Evolutionary conservation across 306 rosid genomes (phyloP).

Genomic region (Acacia acuminata): DNA sequence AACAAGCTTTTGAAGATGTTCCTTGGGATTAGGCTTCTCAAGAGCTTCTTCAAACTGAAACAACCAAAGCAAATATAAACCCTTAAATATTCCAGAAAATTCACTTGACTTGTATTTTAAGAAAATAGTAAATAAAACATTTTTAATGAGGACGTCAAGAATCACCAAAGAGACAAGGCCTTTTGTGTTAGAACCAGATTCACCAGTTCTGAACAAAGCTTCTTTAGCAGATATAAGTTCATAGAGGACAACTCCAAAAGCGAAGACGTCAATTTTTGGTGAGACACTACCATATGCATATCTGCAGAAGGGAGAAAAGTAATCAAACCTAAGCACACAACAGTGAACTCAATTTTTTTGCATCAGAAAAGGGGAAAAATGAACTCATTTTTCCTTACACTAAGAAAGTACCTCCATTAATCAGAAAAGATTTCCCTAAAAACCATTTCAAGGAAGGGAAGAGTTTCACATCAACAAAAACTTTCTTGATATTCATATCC

Average conservation of each 20-base stretch:
- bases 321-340: background rate
- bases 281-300: slow-evolving; percentile 44
- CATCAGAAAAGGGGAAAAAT: too few species aligned
- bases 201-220: too few species aligned
- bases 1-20: slow-evolving; percentile 45
- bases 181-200: slow-evolving; percentile 28
- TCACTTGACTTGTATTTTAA: background rate
- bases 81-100: background rate
- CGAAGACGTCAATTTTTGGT: slow-evolving; percentile 65
- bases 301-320: slow-evolving; percentile 32
- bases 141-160: slow-evolving; percentile 10
- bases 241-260: slow-evolving; percentile 23
- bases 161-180: slow-evolving; percentile 59
- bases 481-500: background rate
- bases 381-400: too few species aligned
- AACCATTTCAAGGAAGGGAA: background rate
- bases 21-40: slow-evolving; percentile 43
- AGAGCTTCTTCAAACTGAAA: slow-evolving; percentile 29
- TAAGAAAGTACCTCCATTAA: background rate
- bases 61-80: too few species aligned
- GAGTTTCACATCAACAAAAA: background rate
- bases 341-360: background rate
- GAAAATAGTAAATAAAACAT: background rate
- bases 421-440: too few species aligned
- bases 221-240: too few species aligned